A percentile compares a stretch with the other conserved stretches of the same genome.
phyloP scores from a whole-genome alignment of 2,329 filamentous ascomycete genomes.

The Pyricularia grisea region DNA sequence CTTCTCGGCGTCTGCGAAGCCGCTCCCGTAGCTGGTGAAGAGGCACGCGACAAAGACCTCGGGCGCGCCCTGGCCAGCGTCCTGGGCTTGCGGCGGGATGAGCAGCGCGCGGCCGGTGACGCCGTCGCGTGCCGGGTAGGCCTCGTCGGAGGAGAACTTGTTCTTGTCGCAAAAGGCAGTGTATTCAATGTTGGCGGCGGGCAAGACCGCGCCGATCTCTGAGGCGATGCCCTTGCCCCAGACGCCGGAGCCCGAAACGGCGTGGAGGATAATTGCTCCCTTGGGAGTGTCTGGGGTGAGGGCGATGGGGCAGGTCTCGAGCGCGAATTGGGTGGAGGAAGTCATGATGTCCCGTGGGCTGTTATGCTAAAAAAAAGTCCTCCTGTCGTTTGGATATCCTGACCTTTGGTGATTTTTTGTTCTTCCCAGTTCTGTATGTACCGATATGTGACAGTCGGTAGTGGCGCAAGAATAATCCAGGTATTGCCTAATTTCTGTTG shows the following conservation, averaged over 20 bases:
- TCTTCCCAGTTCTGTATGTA: background rate
- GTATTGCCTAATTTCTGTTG: too few species aligned
- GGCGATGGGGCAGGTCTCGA: background rate
- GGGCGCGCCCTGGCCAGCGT: slow-evolving; percentile 13
- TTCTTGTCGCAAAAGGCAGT: slow-evolving; percentile 14
- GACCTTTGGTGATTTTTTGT: too few species aligned
- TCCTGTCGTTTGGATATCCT: too few species aligned
- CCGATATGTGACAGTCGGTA: too few species aligned
- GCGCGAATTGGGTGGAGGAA: background rate
- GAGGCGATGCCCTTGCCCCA: slow-evolving; percentile 21
- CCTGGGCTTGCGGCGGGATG: slow-evolving; percentile 16
- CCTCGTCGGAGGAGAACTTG: slow-evolving; percentile 7
- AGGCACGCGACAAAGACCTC: slow-evolving; percentile 13
- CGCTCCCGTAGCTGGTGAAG: slow-evolving; percentile 15
- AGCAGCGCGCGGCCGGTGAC: slow-evolving; percentile 18
- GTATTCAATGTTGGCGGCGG: slow-evolving; percentile 15
- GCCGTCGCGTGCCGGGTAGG: slow-evolving; percentile 10
- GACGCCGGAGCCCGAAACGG: slow-evolving; percentile 20
- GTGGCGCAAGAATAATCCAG: too few species aligned
- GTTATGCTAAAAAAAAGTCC: too few species aligned
- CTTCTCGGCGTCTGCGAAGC: slow-evolving; percentile 5
- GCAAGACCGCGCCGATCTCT: slow-evolving; percentile 17
- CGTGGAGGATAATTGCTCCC: slow-evolving; percentile 17
- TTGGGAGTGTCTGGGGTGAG: slow-evolving; percentile 6
- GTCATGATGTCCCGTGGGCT: background rate